Evolutionary conservation across 805 yeast species (phyloP), one percentile per base, ranked within the genome.

Genomic region (Lipomyces yamanashiensis): DNA sequence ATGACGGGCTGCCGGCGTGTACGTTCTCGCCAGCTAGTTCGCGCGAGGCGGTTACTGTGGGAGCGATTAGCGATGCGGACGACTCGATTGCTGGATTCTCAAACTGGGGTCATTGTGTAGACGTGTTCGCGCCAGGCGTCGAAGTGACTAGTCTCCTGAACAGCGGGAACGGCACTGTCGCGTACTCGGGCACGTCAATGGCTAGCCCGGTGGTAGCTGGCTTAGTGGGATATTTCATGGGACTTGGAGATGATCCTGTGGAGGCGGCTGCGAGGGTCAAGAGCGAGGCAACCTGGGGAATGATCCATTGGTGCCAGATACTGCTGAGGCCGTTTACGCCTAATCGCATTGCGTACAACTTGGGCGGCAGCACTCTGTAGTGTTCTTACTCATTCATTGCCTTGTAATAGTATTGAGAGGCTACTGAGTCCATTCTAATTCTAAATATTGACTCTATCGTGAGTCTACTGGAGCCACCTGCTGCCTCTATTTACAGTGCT

Each of bases 141-240:
- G 88, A 90, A 75, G 85, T 93, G 66, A 81, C 88, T 70, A 90
- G 97, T 50, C 73, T 77, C 34, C 72, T 75, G 41, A 74, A 71
- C 55, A 53, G 54, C 40, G 70, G 73, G 49, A 72, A 74, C 54
- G 68, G 70, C 34, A 66, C 74, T 15, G 65, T 58, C 28, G 51
- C 61, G 15, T 63, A 54, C 45, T 89, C 72, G 10, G 99, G 99
- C 78, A 93, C 98, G 10, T 93, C 98, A 15, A 93, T 93, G 99
- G 97, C 98, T 23, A 89, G 98, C 44, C 98, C 99, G 52, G 97
- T 92, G 74, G 92, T 92, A 71, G 87, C 92, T 64, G 99, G 99
- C 71, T 82, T 93, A 76, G 85, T 92, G 73, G 84, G 97, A 8
- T 93, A 93, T 82, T 93, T 85, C 79, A 67, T 75, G 71, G 75